phyloP scores from a whole-genome alignment of 1,284 basidiomycete species.

The Tilletiaria anomala region DNA sequence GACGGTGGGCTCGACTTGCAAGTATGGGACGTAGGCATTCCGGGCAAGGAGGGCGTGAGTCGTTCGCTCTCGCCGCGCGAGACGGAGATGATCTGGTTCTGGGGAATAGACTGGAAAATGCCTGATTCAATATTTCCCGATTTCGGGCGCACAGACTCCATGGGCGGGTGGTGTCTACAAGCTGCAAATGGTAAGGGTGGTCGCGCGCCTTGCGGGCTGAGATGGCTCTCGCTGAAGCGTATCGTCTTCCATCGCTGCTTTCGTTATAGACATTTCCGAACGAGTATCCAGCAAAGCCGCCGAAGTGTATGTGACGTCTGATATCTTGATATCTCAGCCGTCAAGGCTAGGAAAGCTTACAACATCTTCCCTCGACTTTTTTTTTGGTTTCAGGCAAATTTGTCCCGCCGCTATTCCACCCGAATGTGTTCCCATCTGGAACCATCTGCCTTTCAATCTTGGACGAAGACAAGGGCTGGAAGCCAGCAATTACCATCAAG shows the following conservation, averaged over 20 bases:
- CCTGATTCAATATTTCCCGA: not conserved
- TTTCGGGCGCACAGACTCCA: conserved; percentile 80
- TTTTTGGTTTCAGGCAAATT: too few relatives aligned
- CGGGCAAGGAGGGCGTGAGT: conserved; percentile 41
- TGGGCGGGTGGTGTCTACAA: conserved; percentile 96
- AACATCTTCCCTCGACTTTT: conserved; percentile 38
- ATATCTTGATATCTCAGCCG: not conserved
- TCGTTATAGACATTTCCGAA: conserved; percentile 17
- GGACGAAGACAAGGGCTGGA: conserved; percentile 96
- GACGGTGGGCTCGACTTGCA: conserved; percentile 93
- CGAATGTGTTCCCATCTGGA: conserved; percentile 96
- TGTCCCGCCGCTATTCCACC: conserved; percentile 86
- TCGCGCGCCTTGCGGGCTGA: conserved; percentile 64
- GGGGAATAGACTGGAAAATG: not conserved
- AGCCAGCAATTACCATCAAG: conserved; percentile 96
- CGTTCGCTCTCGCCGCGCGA: not conserved
- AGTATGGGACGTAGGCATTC: conserved; percentile 81
- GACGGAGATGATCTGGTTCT: not conserved
- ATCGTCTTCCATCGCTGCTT: conserved; percentile 2
- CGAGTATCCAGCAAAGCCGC: conserved; percentile 77
- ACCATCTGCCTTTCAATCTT: conserved; percentile 96
- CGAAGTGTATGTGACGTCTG: conserved; percentile 78
- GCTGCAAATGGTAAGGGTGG: conserved; percentile 55
- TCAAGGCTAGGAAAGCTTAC: not conserved
- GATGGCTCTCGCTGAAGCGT: conserved; percentile 18